Base-by-base conservation (phyloP, 768 basidiomycete genomes). In the Rhodosporidiobolus sp. region DNA sequence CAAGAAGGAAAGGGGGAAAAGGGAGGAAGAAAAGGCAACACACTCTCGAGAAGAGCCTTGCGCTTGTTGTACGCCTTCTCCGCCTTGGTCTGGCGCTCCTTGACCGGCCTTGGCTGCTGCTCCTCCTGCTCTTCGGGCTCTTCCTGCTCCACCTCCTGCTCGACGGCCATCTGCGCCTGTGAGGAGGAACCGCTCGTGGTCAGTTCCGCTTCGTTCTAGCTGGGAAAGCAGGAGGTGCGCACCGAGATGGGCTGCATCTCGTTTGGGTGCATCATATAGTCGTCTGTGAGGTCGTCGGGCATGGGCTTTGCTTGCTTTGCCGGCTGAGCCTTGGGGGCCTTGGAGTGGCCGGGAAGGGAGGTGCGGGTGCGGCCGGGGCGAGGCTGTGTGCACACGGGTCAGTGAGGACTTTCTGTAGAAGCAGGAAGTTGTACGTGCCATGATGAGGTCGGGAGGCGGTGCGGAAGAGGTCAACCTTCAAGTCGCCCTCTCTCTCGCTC, bases 21-120 rank as follows among this genome's bases (percentile, higher is more conserved):
- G 14, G 49, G 34, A 22, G 20, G 9, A n/a, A 30, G 32, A 6
- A 26, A 30, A 43, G n/a, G 48, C 4, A 12, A 68, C 73, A 52
- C 26, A 76, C 77, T 71, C 26, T 72, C 73, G 54, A 78, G 69
- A 28, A 78, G 67, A 20, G 69, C 70, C 66, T 74, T 71, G 17
- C 73, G 70, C 45, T 64, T 69, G 28, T 48, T 46, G 65, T 75
- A 72, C 16, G 66, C 64, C 65, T 78, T 78, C 22, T 74, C 66
- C 6, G 70, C 65, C 64, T 78, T 78, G 5, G 63, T 78, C 38
- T 50, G 46, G 54, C 63, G 50, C 24, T 19, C 28, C n/a, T 53
- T 56, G n/a, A 48, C 30, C 30, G 28, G 35, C 10, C 34, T 49
- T 19, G 45, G 38, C 20, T 24, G 34, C 32, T 17, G 34, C 32